Evolutionary conservation across 1,284 basidiomycete species (phyloP).

Genomic region (Boletus semigastroideus): DNA sequence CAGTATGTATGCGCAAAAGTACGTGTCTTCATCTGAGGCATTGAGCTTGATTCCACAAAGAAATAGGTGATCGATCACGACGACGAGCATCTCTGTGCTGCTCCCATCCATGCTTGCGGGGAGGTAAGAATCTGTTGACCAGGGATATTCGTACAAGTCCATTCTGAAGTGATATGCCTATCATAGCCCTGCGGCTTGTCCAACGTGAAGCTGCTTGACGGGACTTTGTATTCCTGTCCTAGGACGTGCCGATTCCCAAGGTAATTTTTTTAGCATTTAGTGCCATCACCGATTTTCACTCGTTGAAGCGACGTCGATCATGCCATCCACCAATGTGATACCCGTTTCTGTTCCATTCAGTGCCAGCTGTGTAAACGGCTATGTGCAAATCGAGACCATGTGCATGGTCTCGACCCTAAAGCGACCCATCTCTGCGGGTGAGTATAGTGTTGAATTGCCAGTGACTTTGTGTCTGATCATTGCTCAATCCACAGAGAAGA

Average conservation of each 20-base stretch:
- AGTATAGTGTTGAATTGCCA: conserved; percentile 16
- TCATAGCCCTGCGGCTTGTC: conserved; percentile 47
- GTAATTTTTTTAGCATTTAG: conserved; percentile 26
- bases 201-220: conserved; percentile 33
- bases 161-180: background rate
- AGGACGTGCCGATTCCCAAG: conserved; percentile 46
- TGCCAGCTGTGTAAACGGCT: conserved; percentile 56
- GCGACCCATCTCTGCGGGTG: conserved; percentile 63
- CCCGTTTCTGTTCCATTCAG: conserved; percentile 49
- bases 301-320: conserved; percentile 43
- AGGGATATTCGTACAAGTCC: background rate
- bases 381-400: conserved; percentile 48
- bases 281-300: background rate
- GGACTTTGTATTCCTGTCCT: conserved; percentile 40
- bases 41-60: too few relatives aligned
- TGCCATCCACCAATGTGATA: conserved; percentile 48
- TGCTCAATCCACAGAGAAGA: conserved; percentile 39
- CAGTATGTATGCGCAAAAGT: conserved; percentile 47
- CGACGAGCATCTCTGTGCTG: conserved; percentile 52
- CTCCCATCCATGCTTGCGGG: conserved; percentile 52
- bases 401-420: conserved; percentile 46
- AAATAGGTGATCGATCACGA: conserved; percentile 45
- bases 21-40: background rate
- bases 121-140: conserved; percentile 34
- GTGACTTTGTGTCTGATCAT: background rate